Evolutionary conservation across 495 filamentous ascomycete species (phyloP).

Genomic region (Xylaria curta): DNA sequence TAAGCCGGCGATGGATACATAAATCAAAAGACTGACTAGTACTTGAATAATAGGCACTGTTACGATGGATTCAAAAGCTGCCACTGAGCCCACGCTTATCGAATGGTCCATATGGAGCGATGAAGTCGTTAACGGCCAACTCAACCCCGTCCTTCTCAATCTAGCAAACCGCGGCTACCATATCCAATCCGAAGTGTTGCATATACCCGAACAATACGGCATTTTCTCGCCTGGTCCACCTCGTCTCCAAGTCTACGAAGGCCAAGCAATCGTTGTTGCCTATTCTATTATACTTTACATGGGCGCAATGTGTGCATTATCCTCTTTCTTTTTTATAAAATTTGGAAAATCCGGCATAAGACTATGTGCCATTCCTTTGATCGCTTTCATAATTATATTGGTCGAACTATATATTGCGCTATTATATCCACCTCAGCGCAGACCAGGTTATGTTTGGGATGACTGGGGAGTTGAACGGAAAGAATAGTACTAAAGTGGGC

Average conservation of each 20-base stretch:
- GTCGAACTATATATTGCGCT: constrained; percentile 11
- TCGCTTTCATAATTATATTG: not conserved
- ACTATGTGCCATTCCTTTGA: not conserved
- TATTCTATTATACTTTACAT: constrained; percentile 20
- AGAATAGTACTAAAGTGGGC: constrained; percentile 2
- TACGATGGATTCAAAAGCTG: constrained; percentile 2
- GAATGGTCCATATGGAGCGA: constrained; percentile 12
- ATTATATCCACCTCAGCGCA: not conserved
- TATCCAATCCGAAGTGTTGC: constrained; percentile 39
- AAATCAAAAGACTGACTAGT: not conserved
- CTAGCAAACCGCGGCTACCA: constrained; percentile 37
- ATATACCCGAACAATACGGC: constrained; percentile 40
- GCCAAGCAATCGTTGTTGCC: constrained; percentile 21
- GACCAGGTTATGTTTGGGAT: constrained; percentile 18
- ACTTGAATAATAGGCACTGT: not conserved
- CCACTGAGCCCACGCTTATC: not conserved
- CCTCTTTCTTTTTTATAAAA: not conserved
- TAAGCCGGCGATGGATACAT: not conserved
- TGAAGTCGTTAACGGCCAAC: constrained; percentile 18
- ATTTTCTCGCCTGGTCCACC: constrained; percentile 42
- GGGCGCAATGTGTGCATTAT: not conserved
- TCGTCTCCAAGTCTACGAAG: constrained; percentile 38
- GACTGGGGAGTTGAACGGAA: not conserved
- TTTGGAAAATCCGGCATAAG: not conserved
- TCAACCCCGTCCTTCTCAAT: constrained; percentile 40